Conservation (phyloP, 768 basidiomycete genomes). For the Kwoniella botswanensis region DNA sequence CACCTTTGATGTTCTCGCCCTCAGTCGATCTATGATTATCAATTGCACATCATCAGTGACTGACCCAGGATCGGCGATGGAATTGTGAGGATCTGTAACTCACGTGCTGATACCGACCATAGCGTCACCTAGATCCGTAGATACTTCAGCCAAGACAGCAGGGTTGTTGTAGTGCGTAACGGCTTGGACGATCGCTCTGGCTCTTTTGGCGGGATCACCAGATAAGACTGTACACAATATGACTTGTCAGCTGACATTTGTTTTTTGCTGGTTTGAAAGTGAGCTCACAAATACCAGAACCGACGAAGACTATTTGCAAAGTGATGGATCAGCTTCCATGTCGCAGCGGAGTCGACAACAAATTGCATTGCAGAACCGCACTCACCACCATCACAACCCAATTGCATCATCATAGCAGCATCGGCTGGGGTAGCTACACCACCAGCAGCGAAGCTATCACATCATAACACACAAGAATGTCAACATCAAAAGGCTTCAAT, state of each 20-base stretch:
- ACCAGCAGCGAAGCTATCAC: slow-evolving; percentile 78
- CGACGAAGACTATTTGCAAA: slow-evolving; percentile 78
- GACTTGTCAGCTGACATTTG: slow-evolving; percentile 6
- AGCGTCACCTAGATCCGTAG: slow-evolving; percentile 75
- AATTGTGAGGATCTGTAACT: too few relatives aligned
- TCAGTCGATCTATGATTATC: slow-evolving; percentile 60
- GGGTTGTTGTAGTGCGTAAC: slow-evolving; percentile 97
- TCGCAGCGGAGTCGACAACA: neutral
- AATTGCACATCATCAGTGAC: neutral
- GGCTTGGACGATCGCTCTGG: slow-evolving; percentile 94
- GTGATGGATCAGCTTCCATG: slow-evolving; percentile 15
- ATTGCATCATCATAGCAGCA: slow-evolving; percentile 98
- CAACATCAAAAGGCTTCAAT: neutral
- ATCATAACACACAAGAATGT: neutral
- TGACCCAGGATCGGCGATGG: neutral
- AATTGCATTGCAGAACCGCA: slow-evolving; percentile 6
- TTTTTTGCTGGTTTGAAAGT: neutral
- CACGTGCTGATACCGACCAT: slow-evolving; percentile 77
- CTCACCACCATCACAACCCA: slow-evolving; percentile 93
- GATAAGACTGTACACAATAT: slow-evolving; percentile 63
- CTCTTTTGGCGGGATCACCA: slow-evolving; percentile 89
- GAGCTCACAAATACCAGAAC: slow-evolving; percentile 92
- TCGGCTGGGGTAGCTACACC: slow-evolving; percentile 95
- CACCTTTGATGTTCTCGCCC: slow-evolving; percentile 44
- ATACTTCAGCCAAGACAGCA: slow-evolving; percentile 83